Evolutionary conservation across 495 filamentous ascomycete species (phyloP).

Genomic region (Chaetomidium leptoderma): DNA sequence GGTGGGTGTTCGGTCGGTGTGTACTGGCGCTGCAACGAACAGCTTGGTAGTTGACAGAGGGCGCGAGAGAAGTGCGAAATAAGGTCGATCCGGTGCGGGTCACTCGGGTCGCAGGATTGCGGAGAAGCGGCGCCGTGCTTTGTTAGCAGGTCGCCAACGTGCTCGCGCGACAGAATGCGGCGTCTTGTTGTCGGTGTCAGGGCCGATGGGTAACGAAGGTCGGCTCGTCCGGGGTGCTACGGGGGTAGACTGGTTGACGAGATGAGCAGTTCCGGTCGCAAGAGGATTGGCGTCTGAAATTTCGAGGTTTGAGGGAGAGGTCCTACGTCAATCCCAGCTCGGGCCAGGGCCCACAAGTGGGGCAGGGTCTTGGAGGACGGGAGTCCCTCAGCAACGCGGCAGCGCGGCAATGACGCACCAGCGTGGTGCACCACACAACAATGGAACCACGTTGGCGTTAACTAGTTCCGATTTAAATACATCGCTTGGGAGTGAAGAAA

Average conservation of each 20-base stretch:
- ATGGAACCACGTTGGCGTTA: too few species aligned
- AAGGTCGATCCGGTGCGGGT: not conserved
- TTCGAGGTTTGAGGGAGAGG: slow-evolving; percentile 16
- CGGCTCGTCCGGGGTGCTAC: too few species aligned
- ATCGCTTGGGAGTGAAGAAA: too few species aligned
- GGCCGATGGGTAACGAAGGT: not conserved
- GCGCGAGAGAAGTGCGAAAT: not conserved
- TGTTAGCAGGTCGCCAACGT: too few species aligned
- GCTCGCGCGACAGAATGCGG: not conserved
- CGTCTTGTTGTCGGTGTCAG: not conserved
- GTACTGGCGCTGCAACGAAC: too few species aligned
- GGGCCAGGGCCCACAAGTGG: slow-evolving; percentile 11
- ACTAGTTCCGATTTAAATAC: too few species aligned
- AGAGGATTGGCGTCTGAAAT: slow-evolving; percentile 25
- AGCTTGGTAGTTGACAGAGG: not conserved
- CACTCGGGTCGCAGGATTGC: slow-evolving; percentile 5
- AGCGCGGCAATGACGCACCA: not conserved
- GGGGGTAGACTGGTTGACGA: too few species aligned
- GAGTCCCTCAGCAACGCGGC: not conserved
- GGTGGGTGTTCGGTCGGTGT: too few species aligned
- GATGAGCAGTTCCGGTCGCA: not conserved
- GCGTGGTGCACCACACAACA: too few species aligned
- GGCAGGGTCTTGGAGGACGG: not conserved
- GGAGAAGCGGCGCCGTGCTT: not conserved
- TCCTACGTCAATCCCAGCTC: slow-evolving; percentile 32